Percentiles rank a stretch among this genome's conserved stretches.
Conservation (phyloP, 2,329 filamentous ascomycete species). For the Cercospora janseana region DNA sequence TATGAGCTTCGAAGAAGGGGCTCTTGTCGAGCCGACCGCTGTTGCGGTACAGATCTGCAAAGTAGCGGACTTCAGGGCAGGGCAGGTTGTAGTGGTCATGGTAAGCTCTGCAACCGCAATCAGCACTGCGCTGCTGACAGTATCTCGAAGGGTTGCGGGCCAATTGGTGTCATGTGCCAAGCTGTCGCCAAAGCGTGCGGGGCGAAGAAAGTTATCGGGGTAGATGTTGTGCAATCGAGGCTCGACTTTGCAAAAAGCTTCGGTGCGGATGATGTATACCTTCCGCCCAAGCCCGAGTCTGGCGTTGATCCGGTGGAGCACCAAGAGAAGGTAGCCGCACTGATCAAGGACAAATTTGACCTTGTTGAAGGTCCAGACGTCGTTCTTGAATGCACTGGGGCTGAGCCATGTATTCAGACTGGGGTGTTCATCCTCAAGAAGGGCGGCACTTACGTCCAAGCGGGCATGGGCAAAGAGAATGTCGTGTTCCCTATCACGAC, state of each 20-base stretch:
- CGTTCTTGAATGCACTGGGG: slow-evolving; percentile 52
- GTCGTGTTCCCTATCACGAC: slow-evolving; percentile 54
- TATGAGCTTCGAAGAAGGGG: slow-evolving; percentile 52
- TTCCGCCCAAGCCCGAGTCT: slow-evolving; percentile 37
- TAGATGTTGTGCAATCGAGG: slow-evolving; percentile 77
- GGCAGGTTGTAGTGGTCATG: slow-evolving; percentile 46
- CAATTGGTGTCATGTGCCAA: slow-evolving; percentile 78
- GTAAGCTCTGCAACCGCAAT: background rate
- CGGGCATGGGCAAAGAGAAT: slow-evolving; percentile 52
- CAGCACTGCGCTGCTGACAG: background rate
- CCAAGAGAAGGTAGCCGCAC: slow-evolving; percentile 41
- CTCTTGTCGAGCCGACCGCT: slow-evolving; percentile 54
- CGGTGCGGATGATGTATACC: slow-evolving; percentile 47
- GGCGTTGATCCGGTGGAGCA: slow-evolving; percentile 40
- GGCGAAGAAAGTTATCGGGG: slow-evolving; percentile 72
- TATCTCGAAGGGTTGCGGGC: slow-evolving; percentile 40
- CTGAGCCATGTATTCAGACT: slow-evolving; percentile 49
- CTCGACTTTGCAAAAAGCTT: slow-evolving; percentile 68
- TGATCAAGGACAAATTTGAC: slow-evolving; percentile 41
- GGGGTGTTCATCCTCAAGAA: slow-evolving; percentile 47
- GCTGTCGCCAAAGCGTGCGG: slow-evolving; percentile 80
- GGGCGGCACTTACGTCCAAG: slow-evolving; percentile 52
- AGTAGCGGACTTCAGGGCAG: slow-evolving; percentile 42
- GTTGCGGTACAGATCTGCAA: slow-evolving; percentile 51
- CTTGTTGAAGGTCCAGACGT: slow-evolving; percentile 51